Percentiles rank a stretch among this genome's conserved stretches.
Conservation (phyloP, 2,329 filamentous ascomycete species). For the Arthrinium phaeospermum region DNA sequence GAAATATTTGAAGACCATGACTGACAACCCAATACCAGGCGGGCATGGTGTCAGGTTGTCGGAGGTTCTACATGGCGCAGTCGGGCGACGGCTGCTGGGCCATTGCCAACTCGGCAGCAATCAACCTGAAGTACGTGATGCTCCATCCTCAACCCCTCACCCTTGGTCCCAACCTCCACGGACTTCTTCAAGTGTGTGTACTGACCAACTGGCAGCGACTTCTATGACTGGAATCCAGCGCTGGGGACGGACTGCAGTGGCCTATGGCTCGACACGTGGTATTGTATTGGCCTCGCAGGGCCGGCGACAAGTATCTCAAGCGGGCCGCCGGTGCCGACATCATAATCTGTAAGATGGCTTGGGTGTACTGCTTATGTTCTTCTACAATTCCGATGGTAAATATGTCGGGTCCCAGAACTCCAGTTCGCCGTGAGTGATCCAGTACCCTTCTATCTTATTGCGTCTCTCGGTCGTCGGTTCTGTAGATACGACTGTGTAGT, state of each 20-base stretch:
- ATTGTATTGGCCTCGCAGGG: neutral
- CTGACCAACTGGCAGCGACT: neutral
- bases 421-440: neutral
- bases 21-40: neutral
- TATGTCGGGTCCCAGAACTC: neutral
- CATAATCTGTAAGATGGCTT: neutral
- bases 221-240: slow-evolving; percentile 4
- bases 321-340: neutral
- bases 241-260: neutral
- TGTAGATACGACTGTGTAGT: neutral
- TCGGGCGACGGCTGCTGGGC: slow-evolving; percentile 23
- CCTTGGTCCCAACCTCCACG: neutral
- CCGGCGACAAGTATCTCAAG: neutral
- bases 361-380: neutral
- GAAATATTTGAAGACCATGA: neutral
- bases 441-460: neutral
- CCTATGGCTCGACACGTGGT: neutral
- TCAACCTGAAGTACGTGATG: slow-evolving; percentile 12
- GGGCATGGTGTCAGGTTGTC: slow-evolving; percentile 23
- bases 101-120: slow-evolving; percentile 16
- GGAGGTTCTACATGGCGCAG: slow-evolving; percentile 21
- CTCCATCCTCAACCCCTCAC: neutral
- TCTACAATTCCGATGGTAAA: neutral
- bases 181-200: neutral
- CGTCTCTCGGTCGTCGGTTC: neutral